Conservation (phyloP, 169 alveolate species). For the Plasmodium vinckei region DNA sequence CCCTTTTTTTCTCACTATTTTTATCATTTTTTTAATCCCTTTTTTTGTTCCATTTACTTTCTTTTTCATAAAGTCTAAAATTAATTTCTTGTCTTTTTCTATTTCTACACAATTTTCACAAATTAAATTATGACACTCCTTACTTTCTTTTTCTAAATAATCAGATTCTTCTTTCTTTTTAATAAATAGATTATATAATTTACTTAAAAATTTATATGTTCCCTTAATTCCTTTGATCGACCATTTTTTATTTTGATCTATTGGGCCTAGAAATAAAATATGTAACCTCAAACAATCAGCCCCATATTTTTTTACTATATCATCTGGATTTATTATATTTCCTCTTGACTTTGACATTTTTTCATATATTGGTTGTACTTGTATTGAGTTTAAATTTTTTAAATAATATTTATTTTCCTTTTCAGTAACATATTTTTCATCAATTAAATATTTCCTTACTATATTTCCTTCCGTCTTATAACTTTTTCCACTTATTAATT, state of each 20-base stretch:
- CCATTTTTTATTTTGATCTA: slow-evolving; percentile 88
- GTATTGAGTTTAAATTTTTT: slow-evolving; percentile 36
- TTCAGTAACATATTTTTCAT: slow-evolving; percentile 59
- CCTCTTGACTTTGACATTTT: slow-evolving; percentile 92
- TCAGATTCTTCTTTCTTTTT: slow-evolving; percentile 18
- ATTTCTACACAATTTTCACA: slow-evolving; percentile 23
- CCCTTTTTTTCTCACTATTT: background rate
- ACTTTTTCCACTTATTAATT: background rate
- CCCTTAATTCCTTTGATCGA: slow-evolving; percentile 80
- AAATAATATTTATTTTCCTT: slow-evolving; percentile 62
- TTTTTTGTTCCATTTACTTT: background rate
- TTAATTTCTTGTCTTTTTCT: slow-evolving; percentile 16
- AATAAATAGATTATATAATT: slow-evolving; percentile 57
- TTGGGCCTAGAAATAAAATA: slow-evolving; percentile 91
- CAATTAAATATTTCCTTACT: slow-evolving; percentile 76
- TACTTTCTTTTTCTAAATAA: background rate
- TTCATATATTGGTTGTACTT: slow-evolving; percentile 79
- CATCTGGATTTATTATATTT: slow-evolving; percentile 88
- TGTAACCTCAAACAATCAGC: slow-evolving; percentile 90
- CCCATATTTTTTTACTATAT: slow-evolving; percentile 82
- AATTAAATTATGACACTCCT: background rate
- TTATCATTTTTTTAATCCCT: background rate
- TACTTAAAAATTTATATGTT: slow-evolving; percentile 72
- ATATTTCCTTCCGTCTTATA: background rate
- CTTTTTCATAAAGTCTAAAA: slow-evolving; percentile 9